These are phyloP conservation scores for Hemileccinum impolitum DNA, from an alignment of 768 basidiomycete genomes.

Conservation along the genomic window DNA sequence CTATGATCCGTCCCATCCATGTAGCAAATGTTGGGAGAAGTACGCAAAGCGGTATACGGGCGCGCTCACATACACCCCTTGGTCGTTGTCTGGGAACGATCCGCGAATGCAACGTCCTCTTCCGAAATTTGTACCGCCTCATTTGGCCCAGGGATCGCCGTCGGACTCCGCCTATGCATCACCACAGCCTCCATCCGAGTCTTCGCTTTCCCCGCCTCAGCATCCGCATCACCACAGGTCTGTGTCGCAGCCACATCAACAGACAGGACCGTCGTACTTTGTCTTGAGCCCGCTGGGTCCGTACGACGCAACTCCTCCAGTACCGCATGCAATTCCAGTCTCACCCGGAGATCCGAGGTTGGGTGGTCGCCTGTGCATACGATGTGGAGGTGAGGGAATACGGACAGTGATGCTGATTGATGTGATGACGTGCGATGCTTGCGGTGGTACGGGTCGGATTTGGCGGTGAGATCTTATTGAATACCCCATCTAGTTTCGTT, in stretches of 20 bases:
- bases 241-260: constrained; percentile 13
- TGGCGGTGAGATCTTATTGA: constrained; percentile 26
- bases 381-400: constrained; percentile 58
- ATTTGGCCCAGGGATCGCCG: constrained; percentile 9
- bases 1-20: constrained; percentile 62
- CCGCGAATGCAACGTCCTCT: constrained; percentile 30
- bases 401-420: constrained; percentile 55
- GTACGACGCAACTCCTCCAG: constrained; percentile 23
- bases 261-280: constrained; percentile 18
- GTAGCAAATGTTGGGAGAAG: constrained; percentile 72
- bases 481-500: constrained; percentile 1
- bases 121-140: constrained; percentile 23
- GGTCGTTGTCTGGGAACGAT: constrained; percentile 25
- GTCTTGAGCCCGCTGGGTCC: constrained; percentile 23
- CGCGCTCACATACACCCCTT: constrained; percentile 52
- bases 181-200: neutral
- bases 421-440: constrained; percentile 48
- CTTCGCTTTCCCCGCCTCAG: neutral
- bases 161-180: neutral
- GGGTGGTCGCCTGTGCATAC: constrained; percentile 64
- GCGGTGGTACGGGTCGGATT: constrained; percentile 63
- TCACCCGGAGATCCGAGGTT: constrained; percentile 65
- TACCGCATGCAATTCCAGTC: constrained; percentile 45
- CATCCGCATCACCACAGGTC: constrained; percentile 18
- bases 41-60: constrained; percentile 61